Evolutionary conservation across 352 stramenopile species (phyloP).

Genomic region (Phytopythium litorale): DNA sequence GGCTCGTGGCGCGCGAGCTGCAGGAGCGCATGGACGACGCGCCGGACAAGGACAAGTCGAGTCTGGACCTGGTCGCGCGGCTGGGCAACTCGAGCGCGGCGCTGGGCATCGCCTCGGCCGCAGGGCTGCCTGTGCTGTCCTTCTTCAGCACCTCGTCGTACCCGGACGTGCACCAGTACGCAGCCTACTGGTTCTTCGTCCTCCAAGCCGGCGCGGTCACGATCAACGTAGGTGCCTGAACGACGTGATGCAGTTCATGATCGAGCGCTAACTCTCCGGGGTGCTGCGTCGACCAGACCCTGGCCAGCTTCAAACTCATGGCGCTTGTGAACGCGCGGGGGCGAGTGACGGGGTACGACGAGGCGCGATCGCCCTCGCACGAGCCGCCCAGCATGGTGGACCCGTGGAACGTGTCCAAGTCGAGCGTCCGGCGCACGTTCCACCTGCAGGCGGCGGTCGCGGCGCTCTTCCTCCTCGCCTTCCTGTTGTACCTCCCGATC

Average conservation of each 20-base stretch:
- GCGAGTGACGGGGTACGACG: neutral
- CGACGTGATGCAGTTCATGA: too few species aligned
- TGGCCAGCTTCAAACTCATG: constrained; percentile 27
- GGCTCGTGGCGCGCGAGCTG: constrained; percentile 15
- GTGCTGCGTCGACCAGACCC: constrained; percentile 15
- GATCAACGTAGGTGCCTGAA: constrained; percentile 42
- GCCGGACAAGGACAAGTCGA: neutral
- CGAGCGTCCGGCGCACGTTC: constrained; percentile 21
- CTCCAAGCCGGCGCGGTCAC: constrained; percentile 54
- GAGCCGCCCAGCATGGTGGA: constrained; percentile 9
- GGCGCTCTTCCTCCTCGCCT: constrained; percentile 47
- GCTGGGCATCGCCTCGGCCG: constrained; percentile 23
- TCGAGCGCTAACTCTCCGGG: neutral
- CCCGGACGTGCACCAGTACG: constrained; percentile 49
- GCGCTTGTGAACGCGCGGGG: constrained; percentile 10
- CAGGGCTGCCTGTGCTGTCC: constrained; percentile 38
- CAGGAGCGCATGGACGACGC: constrained; percentile 6
- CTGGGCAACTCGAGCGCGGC: constrained; percentile 8
- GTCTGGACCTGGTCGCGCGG: neutral
- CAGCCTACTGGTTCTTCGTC: constrained; percentile 71
- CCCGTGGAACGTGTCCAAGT: constrained; percentile 16
- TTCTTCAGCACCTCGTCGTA: constrained; percentile 65
- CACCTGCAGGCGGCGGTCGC: constrained; percentile 25
- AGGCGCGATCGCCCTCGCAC: neutral
- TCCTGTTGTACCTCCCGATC: constrained; percentile 61